phyloP scores from a whole-genome alignment of 306 rosid species.

The peach (Prunus persica) region Prunus_persica_NCBIv2 NC_034011.1:25831501-25832000 shows the following conservation, averaged over 20 bases:
- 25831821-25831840: constrained; percentile 50
- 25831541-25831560: constrained; percentile 60
- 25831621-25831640: constrained; percentile 87
- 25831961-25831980: background rate
- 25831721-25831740: background rate
- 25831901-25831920: constrained; percentile 78
- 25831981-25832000: background rate
- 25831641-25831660: constrained; percentile 11
- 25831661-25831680: background rate
- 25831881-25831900: constrained; percentile 79
- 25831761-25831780: background rate
- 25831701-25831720: background rate
- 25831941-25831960: background rate
- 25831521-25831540: constrained; percentile 25
- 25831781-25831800: background rate
- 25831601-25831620: constrained; percentile 99
- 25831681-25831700: background rate
- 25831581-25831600: constrained; percentile 74
- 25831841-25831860: constrained; percentile 55
- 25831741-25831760: background rate
- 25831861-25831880: constrained; percentile 78
- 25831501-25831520: constrained; percentile 11
- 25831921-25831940: background rate
- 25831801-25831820: background rate
- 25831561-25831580: constrained; percentile 72